phyloP scores from a whole-genome alignment of 805 yeast genomes.

The Priceomyces medius region DNA sequence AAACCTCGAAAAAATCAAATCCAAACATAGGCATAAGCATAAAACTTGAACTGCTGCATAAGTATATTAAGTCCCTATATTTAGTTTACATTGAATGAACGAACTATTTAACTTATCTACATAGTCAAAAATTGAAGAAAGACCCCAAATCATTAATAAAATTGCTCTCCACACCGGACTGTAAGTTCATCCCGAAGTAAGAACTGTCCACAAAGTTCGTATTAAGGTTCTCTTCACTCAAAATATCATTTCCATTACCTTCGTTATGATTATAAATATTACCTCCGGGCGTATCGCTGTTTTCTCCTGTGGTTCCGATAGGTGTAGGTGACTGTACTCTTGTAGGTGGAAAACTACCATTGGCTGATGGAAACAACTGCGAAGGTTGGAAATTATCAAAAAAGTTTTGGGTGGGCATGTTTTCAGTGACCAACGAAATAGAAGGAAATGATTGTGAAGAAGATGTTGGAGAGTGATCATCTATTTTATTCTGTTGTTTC shows the following conservation, averaged over 20 bases:
- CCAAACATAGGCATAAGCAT: slow-evolving; percentile 10
- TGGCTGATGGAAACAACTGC: slow-evolving; percentile 50
- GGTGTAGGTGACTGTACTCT: slow-evolving; percentile 35
- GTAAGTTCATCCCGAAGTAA: slow-evolving; percentile 44
- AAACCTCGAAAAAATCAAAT: slow-evolving; percentile 29
- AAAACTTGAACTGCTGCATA: not conserved
- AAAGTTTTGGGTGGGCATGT: slow-evolving; percentile 46
- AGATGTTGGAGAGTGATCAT: slow-evolving; percentile 34
- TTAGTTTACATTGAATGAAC: not conserved
- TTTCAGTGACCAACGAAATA: slow-evolving; percentile 55
- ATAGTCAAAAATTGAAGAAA: slow-evolving; percentile 25
- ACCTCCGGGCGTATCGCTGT: not conserved
- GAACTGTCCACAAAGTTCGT: slow-evolving; percentile 43
- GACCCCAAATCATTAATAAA: slow-evolving; percentile 23
- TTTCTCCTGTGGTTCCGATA: slow-evolving; percentile 2
- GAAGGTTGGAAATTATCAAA: slow-evolving; percentile 57
- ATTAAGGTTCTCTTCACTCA: slow-evolving; percentile 29
- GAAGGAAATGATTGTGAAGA: slow-evolving; percentile 46
- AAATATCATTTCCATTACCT: not conserved
- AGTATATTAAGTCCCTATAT: not conserved
- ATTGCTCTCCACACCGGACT: slow-evolving; percentile 29
- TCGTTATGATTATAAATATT: not conserved
- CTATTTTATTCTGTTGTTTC: slow-evolving; percentile 6
- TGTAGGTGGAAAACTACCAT: slow-evolving; percentile 34
- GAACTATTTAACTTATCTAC: not conserved